Percentiles rank a stretch among this genome's conserved stretches.
These are phyloP conservation scores for Pseudoscleropodium purum DNA, from an alignment of 225 moss, liverwort and hornwort genomes.

Conservation along the genomic window DNA sequence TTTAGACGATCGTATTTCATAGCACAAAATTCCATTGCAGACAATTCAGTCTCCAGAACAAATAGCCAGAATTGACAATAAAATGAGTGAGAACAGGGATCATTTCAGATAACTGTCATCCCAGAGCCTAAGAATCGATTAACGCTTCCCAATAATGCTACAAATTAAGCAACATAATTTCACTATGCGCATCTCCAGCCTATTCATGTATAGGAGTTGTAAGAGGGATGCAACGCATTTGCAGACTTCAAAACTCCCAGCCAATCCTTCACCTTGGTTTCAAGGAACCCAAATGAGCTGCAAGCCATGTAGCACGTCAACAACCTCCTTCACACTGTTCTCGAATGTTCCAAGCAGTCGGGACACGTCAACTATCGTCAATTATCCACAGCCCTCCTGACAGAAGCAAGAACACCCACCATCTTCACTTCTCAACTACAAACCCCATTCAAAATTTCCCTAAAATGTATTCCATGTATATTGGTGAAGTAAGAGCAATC, in stretches of 20 bases:
- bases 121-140: background rate
- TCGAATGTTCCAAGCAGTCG: conserved; percentile 32
- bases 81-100: background rate
- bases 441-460: conserved; percentile 11
- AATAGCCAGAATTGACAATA: background rate
- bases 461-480: background rate
- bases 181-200: background rate
- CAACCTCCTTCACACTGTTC: conserved; percentile 42
- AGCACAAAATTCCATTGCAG: background rate
- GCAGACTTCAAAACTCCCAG: conserved; percentile 12
- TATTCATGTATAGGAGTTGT: background rate
- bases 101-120: background rate
- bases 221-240: conserved; percentile 2
- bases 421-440: conserved; percentile 51
- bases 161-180: background rate
- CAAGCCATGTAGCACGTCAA: conserved; percentile 56
- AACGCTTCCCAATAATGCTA: background rate
- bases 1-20: background rate
- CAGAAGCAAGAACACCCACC: conserved; percentile 50
- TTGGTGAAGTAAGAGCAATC: background rate
- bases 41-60: background rate
- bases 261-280: conserved; percentile 49
- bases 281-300: conserved; percentile 45
- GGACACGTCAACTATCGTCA: conserved; percentile 68
- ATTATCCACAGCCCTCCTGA: conserved; percentile 67